phyloP scores from a whole-genome alignment of 495 filamentous ascomycete species.

The Aspergillus cristatus region DNA sequence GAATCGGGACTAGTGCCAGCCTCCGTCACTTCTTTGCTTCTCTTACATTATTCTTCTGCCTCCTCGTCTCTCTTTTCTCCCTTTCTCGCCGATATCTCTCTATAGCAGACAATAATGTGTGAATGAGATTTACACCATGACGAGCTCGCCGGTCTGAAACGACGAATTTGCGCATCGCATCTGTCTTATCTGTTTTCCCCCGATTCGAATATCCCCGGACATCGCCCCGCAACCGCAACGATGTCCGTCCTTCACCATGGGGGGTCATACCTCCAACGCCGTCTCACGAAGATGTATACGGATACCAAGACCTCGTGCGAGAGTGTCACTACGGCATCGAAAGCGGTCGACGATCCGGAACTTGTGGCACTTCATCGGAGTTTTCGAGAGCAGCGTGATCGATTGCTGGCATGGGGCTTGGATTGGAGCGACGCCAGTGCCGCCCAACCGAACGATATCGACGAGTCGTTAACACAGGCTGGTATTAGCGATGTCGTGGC shows the following conservation, averaged over 20 bases:
- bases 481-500: slow-evolving; percentile 80
- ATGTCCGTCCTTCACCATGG: slow-evolving; percentile 43
- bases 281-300: slow-evolving; percentile 82
- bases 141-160: no score
- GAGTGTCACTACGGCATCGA: slow-evolving; percentile 64
- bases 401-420: slow-evolving; percentile 79
- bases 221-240: no score
- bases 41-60: slow-evolving; percentile 3
- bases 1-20: background rate
- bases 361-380: slow-evolving; percentile 46
- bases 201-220: no score
- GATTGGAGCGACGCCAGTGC: slow-evolving; percentile 75
- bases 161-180: background rate
- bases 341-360: slow-evolving; percentile 45
- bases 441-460: slow-evolving; percentile 65
- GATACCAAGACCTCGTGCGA: slow-evolving; percentile 87
- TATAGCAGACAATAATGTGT: no score
- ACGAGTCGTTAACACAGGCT: slow-evolving; percentile 73
- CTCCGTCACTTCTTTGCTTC: background rate
- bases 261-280: slow-evolving; percentile 46
- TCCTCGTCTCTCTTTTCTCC: slow-evolving; percentile 7
- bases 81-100: slow-evolving; percentile 1
- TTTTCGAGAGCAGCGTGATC: slow-evolving; percentile 47
- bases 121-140: no score
- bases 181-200: background rate